These are phyloP conservation scores for Alternaria sp. DNA, from an alignment of 2,329 filamentous ascomycete genomes.

Conservation along the genomic window DNA sequence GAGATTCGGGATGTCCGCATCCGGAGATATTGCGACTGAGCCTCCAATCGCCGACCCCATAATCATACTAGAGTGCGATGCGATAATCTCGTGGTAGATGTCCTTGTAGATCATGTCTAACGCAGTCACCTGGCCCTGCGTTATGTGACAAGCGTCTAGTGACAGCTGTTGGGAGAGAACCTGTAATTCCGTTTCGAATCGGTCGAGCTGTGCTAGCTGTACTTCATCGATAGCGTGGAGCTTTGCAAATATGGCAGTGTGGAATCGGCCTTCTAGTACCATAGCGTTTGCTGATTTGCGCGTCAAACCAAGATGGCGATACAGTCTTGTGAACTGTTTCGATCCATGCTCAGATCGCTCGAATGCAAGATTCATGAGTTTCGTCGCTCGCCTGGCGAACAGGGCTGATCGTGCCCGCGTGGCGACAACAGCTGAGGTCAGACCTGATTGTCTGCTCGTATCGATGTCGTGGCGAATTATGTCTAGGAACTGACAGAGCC, in stretches of 20 bases:
- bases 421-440: constrained; percentile 16
- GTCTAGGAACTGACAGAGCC: constrained; percentile 47
- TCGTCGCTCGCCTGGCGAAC: constrained; percentile 47
- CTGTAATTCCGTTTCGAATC: constrained; percentile 51
- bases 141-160: constrained; percentile 43
- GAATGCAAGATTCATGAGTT: constrained; percentile 15
- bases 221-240: constrained; percentile 45
- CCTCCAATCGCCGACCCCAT: constrained; percentile 1
- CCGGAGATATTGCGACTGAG: constrained; percentile 14
- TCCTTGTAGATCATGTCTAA: constrained; percentile 37
- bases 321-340: constrained; percentile 29
- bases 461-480: constrained; percentile 23
- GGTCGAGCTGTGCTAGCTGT: constrained; percentile 48
- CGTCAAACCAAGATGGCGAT: constrained; percentile 34
- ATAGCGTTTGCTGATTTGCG: constrained; percentile 28
- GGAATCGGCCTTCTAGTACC: constrained; percentile 37
- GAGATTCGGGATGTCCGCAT: constrained; percentile 22
- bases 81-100: constrained; percentile 28
- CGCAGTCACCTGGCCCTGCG: constrained; percentile 34
- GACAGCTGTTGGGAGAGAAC: constrained; percentile 47
- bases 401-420: constrained; percentile 39
- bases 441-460: not conserved
- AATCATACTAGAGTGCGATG: constrained; percentile 28
- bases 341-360: constrained; percentile 18
- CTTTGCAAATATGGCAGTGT: constrained; percentile 37